Percentiles rank a stretch among this genome's conserved stretches.
Conservation (phyloP, 257 asterid species). For the Nicotiana knightiana region DNA sequence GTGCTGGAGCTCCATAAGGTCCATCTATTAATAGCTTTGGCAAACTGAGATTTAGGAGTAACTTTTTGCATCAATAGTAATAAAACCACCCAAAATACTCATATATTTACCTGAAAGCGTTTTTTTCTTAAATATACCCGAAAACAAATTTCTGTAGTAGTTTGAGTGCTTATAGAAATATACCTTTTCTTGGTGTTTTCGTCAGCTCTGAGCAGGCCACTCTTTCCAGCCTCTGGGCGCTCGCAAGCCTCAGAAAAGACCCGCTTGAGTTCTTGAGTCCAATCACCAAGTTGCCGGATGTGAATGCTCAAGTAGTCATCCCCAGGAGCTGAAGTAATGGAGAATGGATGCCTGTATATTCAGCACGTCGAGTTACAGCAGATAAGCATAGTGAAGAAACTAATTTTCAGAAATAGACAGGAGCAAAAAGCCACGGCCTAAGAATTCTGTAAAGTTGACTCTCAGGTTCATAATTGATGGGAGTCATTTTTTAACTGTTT, state of each 20-base stretch:
- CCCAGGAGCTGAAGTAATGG: conserved; percentile 92
- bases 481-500: background rate
- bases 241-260: conserved; percentile 88
- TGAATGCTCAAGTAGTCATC: conserved; percentile 93
- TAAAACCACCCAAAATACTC: background rate
- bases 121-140: background rate
- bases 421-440: background rate
- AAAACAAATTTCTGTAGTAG: background rate
- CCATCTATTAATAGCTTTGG: conserved; percentile 93
- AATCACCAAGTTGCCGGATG: conserved; percentile 88
- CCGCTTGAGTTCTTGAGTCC: conserved; percentile 91
- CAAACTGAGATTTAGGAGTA: conserved; percentile 51
- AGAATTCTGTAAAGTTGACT: background rate
- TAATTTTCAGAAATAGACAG: background rate
- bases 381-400: background rate
- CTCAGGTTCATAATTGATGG: background rate
- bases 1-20: conserved; percentile 99
- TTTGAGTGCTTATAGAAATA: background rate
- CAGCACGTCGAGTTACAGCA: background rate
- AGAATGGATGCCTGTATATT: conserved; percentile 85
- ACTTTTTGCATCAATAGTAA: conserved; percentile 6
- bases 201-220: conserved; percentile 88
- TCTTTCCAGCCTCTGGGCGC: conserved; percentile 63
- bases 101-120: background rate
- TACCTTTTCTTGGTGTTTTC: conserved; percentile 80